Conservation (phyloP, 2,329 filamentous ascomycete species). For the Aspergillus sp. region DNA sequence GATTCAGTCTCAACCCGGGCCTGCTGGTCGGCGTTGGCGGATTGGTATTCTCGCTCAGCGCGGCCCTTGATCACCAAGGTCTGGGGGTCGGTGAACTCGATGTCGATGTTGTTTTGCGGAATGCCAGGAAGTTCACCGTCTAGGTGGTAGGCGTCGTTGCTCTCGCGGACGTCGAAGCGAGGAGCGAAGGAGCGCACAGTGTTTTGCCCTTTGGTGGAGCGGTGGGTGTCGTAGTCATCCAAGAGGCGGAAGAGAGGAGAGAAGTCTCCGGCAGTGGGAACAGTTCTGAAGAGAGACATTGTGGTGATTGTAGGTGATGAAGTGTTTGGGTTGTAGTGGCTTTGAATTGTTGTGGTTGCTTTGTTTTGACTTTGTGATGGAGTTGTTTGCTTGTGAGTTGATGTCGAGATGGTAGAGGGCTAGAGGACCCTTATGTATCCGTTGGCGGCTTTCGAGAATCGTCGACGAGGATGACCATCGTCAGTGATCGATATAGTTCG, state of each 20-base stretch:
- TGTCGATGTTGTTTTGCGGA: constrained; percentile 46
- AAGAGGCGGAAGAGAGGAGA: constrained; percentile 48
- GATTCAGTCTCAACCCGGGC: constrained; percentile 22
- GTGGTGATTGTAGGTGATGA: constrained; percentile 10
- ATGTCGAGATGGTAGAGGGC: constrained; percentile 7
- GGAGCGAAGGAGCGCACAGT: constrained; percentile 40
- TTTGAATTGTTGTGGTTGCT: neutral
- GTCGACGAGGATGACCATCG: neutral
- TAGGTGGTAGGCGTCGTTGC: constrained; percentile 44
- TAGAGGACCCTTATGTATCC: constrained; percentile 20
- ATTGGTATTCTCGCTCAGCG: constrained; percentile 38
- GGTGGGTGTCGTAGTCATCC: constrained; percentile 44
- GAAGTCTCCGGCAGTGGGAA: constrained; percentile 37
- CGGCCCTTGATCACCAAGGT: constrained; percentile 49
- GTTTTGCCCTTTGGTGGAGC: constrained; percentile 22
- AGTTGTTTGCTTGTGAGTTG: constrained; percentile 10
- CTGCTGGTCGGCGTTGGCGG: constrained; percentile 27
- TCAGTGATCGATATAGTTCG: neutral
- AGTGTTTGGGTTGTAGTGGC: neutral
- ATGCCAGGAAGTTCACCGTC: constrained; percentile 52
- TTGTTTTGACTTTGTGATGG: constrained; percentile 2
- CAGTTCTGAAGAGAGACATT: constrained; percentile 37
- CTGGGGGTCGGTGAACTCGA: constrained; percentile 49
- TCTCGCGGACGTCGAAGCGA: constrained; percentile 50
- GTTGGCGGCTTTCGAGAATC: constrained; percentile 14